Evolutionary conservation across 441 rosid species (phyloP), one percentile per base, ranked within the genome.

Genomic region (Populus tomentosa): DNA sequence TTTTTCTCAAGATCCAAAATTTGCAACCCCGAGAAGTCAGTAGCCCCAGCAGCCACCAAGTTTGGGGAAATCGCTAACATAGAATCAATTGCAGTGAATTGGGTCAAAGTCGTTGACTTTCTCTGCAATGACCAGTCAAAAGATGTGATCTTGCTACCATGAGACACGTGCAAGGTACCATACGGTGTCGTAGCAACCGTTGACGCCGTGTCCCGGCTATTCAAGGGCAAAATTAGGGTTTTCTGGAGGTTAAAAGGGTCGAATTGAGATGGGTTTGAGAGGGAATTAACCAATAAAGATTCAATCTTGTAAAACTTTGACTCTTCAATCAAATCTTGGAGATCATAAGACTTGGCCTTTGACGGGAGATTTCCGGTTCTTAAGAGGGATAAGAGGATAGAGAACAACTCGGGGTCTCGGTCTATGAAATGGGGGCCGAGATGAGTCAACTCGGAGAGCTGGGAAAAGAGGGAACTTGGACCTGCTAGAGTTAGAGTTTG

Each of bases 81-180:
- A 0, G 99, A 95, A 81, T 95, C 99, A 11, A 95, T 80, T 30
- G 96, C 98, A 1, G 96, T 75, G 90, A 95, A 95, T 9, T 86
- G 89, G 16, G 96, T 91, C 53, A 93, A 38, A 56, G 92, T 83
- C 28, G 99, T 93, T 3, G 92, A 84, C 77, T 91, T 95, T 72
- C 83, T 86, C 36, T 82, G 73, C 77, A 93, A 28, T 10, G 96
- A 90, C 98, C 98, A 93, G 75, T 92, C 99, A 20, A 90, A 95
- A 5, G 97, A 89, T 3, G 97, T 91, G 81, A 93, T 93, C 79
- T 92, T 91, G 87, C 96, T 89, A 1, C 99, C 99, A 80, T 93
- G 96, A 3, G 95, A 84, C 5, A 92, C 99, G 71, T 88, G 97
- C 56, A 93, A 78, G 10, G 93, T 86, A 71, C 98, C 97, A 13